Conservation (phyloP, 2,329 filamentous ascomycete genomes). For the Arthrobotrys sinensis region DNA sequence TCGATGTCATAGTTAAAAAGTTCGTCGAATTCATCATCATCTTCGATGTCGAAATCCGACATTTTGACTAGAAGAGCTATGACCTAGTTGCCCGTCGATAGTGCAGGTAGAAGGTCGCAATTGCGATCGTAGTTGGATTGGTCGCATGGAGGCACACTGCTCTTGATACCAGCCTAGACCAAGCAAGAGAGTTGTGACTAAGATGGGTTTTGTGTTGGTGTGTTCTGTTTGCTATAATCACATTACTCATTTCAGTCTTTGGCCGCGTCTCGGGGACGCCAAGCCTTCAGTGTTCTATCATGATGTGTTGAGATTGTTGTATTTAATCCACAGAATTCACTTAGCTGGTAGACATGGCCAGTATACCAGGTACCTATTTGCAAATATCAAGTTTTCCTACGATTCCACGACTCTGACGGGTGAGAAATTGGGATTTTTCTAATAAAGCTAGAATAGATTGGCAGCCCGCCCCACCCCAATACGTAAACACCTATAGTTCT, state of each 20-base stretch:
- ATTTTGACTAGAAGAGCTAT: conserved; percentile 1
- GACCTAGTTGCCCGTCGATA: not conserved
- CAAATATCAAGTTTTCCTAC: no score
- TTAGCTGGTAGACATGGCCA: no score
- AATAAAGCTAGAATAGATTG: no score
- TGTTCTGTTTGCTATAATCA: not conserved
- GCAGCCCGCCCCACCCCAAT: no score
- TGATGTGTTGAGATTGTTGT: not conserved
- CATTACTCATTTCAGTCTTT: not conserved
- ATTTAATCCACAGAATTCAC: not conserved
- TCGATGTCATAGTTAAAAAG: conserved; percentile 83
- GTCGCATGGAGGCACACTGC: not conserved
- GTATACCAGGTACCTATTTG: no score
- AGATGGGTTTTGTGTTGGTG: conserved; percentile 1
- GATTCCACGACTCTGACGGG: no score
- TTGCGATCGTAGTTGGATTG: not conserved
- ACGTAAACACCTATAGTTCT: no score
- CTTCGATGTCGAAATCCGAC: conserved; percentile 40
- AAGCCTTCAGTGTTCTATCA: not conserved
- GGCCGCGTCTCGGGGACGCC: no score
- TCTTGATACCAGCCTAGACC: not conserved
- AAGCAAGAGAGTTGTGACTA: not conserved
- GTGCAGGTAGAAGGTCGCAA: not conserved
- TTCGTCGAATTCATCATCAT: conserved; percentile 73
- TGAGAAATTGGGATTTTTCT: no score